Percentiles rank a stretch among this genome's conserved stretches.
phyloP scores from a whole-genome alignment of 352 stramenopile species.

The Phytophthora idaei region DNA sequence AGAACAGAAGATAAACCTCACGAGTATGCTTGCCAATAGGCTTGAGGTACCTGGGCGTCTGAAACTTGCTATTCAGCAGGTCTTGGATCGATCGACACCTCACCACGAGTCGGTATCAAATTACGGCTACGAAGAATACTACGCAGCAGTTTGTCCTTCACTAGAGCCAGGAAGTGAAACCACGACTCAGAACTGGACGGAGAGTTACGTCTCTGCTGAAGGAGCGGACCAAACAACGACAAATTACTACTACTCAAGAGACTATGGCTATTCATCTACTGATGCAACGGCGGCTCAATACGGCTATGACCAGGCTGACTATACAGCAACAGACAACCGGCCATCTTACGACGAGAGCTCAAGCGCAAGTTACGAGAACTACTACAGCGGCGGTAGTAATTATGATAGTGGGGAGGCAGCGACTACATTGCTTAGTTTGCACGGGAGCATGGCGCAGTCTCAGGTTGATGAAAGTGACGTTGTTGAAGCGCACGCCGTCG shows the following conservation, averaged over 20 bases:
- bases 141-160: conserved; percentile 26
- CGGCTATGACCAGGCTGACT: conserved; percentile 9
- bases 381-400: conserved; percentile 14
- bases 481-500: conserved; percentile 52
- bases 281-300: conserved; percentile 2
- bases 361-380: conserved; percentile 1
- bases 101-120: conserved; percentile 9
- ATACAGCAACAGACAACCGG: background rate
- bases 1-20: background rate
- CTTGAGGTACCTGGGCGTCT: conserved; percentile 58
- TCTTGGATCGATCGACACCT: conserved; percentile 46
- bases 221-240: conserved; percentile 6
- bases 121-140: conserved; percentile 37
- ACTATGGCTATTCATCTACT: conserved; percentile 20
- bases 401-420: conserved; percentile 20
- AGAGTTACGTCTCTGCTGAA: conserved; percentile 14
- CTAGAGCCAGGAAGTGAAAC: conserved; percentile 12
- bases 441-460: background rate
- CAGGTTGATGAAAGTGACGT: conserved; percentile 5
- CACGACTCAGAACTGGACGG: conserved; percentile 13
- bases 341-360: conserved; percentile 20
- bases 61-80: conserved; percentile 71
- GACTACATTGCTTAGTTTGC: conserved; percentile 28
- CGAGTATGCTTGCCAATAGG: conserved; percentile 18
- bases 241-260: conserved; percentile 18